Percentiles rank a stretch among this genome's conserved stretches.
phyloP scores from a whole-genome alignment of 176 grass and related monocot genomes.

The Canna indica region DNA sequence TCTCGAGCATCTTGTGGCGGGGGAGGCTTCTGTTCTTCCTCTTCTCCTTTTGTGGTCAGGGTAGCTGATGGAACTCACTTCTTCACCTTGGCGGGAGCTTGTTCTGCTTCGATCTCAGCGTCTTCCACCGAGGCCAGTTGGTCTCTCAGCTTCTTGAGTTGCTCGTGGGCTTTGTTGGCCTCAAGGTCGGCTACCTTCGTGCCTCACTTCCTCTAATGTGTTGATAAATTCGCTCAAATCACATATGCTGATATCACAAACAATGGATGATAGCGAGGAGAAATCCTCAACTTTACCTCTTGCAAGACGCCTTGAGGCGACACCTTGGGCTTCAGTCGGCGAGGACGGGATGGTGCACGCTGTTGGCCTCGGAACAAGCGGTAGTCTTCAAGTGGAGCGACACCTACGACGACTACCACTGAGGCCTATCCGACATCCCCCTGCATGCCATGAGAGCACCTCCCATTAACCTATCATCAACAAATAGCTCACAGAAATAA shows the following conservation, averaged over 20 bases:
- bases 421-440: constrained; percentile 52
- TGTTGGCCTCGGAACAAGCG: constrained; percentile 30
- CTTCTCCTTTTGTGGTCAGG: background rate
- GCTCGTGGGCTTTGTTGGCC: constrained; percentile 42
- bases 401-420: constrained; percentile 34
- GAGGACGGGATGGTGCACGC: constrained; percentile 15
- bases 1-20: background rate
- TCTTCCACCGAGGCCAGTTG: constrained; percentile 49
- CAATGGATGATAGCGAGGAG: background rate
- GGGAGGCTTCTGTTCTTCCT: constrained; percentile 11
- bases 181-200: constrained; percentile 51
- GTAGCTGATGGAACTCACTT: constrained; percentile 22
- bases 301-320: constrained; percentile 39
- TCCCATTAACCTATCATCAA: background rate
- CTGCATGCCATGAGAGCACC: constrained; percentile 24
- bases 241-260: background rate
- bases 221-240: constrained; percentile 1
- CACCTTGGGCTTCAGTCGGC: constrained; percentile 58
- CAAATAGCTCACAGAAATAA: background rate
- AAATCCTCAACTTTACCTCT: constrained; percentile 32
- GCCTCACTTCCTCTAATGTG: constrained; percentile 47
- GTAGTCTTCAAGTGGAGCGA: constrained; percentile 48
- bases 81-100: constrained; percentile 42
- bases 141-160: constrained; percentile 45
- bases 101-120: constrained; percentile 55